These are phyloP conservation scores for Lachancea sp. DNA, from an alignment of 805 yeast genomes.

Conservation along the genomic window DNA sequence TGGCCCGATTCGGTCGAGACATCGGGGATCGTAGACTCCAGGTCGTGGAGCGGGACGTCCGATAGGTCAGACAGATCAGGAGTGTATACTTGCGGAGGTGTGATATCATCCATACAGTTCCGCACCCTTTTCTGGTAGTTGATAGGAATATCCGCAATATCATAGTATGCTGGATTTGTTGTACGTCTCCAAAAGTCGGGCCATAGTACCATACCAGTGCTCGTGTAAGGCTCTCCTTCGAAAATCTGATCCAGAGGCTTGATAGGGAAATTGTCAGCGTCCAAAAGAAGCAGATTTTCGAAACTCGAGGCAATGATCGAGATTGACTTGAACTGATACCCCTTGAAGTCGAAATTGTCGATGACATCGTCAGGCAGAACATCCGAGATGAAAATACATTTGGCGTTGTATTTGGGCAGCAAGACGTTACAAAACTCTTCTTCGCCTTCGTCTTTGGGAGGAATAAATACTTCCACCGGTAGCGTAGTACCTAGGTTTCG, in stretches of 20 bases:
- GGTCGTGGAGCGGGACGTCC: slow-evolving; percentile 48
- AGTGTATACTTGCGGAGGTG: slow-evolving; percentile 12
- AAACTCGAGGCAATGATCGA: slow-evolving; percentile 72
- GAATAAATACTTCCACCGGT: slow-evolving; percentile 81
- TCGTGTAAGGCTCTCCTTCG: slow-evolving; percentile 38
- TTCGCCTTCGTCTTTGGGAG: slow-evolving; percentile 63
- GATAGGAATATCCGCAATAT: slow-evolving; percentile 41
- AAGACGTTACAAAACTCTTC: slow-evolving; percentile 59
- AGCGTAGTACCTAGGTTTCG: slow-evolving; percentile 59
- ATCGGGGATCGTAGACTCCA: slow-evolving; percentile 59
- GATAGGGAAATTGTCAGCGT: slow-evolving; percentile 63
- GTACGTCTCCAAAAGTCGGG: slow-evolving; percentile 74
- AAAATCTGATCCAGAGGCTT: slow-evolving; percentile 43
- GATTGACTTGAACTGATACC: slow-evolving; percentile 64
- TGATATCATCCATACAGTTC: slow-evolving; percentile 23
- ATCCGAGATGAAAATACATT: slow-evolving; percentile 49
- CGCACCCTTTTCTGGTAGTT: slow-evolving; percentile 33
- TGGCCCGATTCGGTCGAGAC: slow-evolving; percentile 69
- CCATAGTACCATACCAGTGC: slow-evolving; percentile 57
- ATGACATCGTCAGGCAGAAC: slow-evolving; percentile 43
- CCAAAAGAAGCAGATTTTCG: slow-evolving; percentile 66
- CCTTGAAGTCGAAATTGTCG: slow-evolving; percentile 37
- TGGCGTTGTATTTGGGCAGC: slow-evolving; percentile 59
- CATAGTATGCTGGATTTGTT: slow-evolving; percentile 54
- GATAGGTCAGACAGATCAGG: slow-evolving; percentile 5